phyloP scores from a whole-genome alignment of 2,329 filamentous ascomycete genomes.

The Beauveria pseudobassiana region DNA sequence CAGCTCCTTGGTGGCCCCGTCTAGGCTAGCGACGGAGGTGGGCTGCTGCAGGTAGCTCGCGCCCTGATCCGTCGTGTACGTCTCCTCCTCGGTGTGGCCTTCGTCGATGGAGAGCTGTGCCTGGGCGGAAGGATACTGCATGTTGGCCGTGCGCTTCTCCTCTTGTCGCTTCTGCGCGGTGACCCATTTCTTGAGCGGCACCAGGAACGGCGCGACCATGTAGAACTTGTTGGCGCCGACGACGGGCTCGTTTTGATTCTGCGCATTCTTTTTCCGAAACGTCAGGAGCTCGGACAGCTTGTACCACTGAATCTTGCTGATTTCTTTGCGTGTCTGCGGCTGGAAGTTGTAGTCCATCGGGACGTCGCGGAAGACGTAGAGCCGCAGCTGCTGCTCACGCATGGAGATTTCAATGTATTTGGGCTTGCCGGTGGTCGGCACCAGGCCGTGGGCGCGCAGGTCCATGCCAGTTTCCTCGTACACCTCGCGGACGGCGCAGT shows the following conservation, averaged over 20 bases:
- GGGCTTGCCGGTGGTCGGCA: conserved; percentile 62
- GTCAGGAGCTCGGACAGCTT: conserved; percentile 81
- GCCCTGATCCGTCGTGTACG: conserved; percentile 27
- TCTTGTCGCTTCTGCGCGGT: conserved; percentile 73
- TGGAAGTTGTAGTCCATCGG: conserved; percentile 83
- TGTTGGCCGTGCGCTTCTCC: conserved; percentile 35
- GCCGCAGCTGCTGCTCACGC: conserved; percentile 83
- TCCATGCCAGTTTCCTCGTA: conserved; percentile 96
- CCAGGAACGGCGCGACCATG: conserved; percentile 92
- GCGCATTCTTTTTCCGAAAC: conserved; percentile 60
- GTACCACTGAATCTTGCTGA: conserved; percentile 96
- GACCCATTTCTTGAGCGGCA: conserved; percentile 83
- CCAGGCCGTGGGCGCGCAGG: conserved; percentile 64
- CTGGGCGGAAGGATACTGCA: conserved; percentile 33
- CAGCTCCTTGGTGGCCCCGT: conserved; percentile 44
- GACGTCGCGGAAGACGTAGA: conserved; percentile 87
- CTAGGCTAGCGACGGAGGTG: conserved; percentile 36
- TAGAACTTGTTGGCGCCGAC: conserved; percentile 84
- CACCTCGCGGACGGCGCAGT: conserved; percentile 89
- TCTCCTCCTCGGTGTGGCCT: conserved; percentile 55
- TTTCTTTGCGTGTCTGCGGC: conserved; percentile 89
- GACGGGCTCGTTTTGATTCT: conserved; percentile 48
- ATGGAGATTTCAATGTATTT: conserved; percentile 86
- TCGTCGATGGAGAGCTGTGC: conserved; percentile 42
- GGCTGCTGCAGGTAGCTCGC: conserved; percentile 21